Evolutionary conservation across 164 flowering plant species (phyloP).

Genomic region (Magnolia officinalis): DNA sequence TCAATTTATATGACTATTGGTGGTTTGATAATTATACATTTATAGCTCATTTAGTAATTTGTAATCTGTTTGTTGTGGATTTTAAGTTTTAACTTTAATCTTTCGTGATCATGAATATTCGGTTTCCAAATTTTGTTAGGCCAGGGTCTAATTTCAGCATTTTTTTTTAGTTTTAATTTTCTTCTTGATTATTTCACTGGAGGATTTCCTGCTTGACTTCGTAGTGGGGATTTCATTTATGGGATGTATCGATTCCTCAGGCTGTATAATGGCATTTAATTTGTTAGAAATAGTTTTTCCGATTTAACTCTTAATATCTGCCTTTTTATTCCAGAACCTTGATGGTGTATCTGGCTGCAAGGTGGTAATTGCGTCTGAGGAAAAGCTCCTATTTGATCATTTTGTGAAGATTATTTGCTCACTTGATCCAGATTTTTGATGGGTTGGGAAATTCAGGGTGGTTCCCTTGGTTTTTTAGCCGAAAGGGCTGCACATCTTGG

Average conservation of each 20-base stretch:
- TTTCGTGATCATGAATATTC: not conserved
- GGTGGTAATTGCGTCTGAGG: slow-evolving; percentile 46
- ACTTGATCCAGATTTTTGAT: slow-evolving; percentile 83
- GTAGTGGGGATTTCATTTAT: not conserved
- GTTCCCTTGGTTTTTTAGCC: slow-evolving; percentile 89
- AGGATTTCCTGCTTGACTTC: not conserved
- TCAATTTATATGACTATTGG: too few relatives aligned
- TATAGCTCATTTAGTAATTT: too few relatives aligned
- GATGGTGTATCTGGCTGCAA: slow-evolving; percentile 65
- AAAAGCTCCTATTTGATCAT: slow-evolving; percentile 50
- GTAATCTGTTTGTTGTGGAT: too few relatives aligned
- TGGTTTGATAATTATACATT: too few relatives aligned
- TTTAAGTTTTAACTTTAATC: too few relatives aligned
- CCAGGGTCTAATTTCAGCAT: not conserved
- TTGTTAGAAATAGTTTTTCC: not conserved
- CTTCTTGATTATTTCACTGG: not conserved
- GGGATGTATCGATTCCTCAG: not conserved
- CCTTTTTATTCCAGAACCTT: slow-evolving; percentile 39
- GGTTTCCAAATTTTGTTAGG: not conserved
- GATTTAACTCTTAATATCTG: not conserved
- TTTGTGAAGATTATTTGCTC: slow-evolving; percentile 49
- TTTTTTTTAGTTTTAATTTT: not conserved
- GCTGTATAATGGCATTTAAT: not conserved
- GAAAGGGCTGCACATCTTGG: slow-evolving; percentile 92
- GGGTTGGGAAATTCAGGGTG: slow-evolving; percentile 97